Evolutionary conservation across 2,329 filamentous ascomycete genomes (phyloP), one percentile per base, ranked within the genome.

Genomic region (Aotearoamyces nothofagi): DNA sequence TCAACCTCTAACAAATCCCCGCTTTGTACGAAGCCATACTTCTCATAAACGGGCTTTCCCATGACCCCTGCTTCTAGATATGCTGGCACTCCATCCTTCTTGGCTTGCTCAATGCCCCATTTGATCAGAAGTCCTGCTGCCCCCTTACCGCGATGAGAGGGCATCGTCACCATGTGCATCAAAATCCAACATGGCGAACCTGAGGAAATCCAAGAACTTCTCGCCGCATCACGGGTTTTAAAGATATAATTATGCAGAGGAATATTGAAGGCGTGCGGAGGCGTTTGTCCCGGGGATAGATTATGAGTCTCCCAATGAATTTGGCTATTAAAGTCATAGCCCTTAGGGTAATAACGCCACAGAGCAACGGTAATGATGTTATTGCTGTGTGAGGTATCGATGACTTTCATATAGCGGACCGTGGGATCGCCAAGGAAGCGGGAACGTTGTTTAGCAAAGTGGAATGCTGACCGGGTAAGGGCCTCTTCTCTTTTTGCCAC

Each of bases 51-150:
- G 11, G 33, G 30, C 17, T 11, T 23, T 3, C 24, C 33, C 19
- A 31, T 24, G 5, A 27, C 22, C 15, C 29, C 33, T 3, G 33
- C 23, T 26, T 26, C 24, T 9, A 26, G 24, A 14, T 26, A 26
- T 13, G 24, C 9, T 10, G 9, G 9, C 12, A 26, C 9, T 8
- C 12, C 12, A 9, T 10, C 9, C 8, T 14, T 8, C 9, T 9
- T 8, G 9, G 24, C 51, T 11, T 50, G 40, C n/a, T 44, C 29
- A 3, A 44, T 44, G 4, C 54, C 53, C 52, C 51, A 56, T 10
- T 42, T 34, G 12, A 54, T 42, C 25, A 57, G 41, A 23, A 50
- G 35, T 24, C 40, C 44, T 3, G 51, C 52, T 2, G 47, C 39
- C n/a, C n/a, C n/a, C n/a, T n/a, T n/a, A 7, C 52, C 53, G 26